Evolutionary conservation across 129 eudicot species (phyloP).

Genomic region (Logfia minima): DNA sequence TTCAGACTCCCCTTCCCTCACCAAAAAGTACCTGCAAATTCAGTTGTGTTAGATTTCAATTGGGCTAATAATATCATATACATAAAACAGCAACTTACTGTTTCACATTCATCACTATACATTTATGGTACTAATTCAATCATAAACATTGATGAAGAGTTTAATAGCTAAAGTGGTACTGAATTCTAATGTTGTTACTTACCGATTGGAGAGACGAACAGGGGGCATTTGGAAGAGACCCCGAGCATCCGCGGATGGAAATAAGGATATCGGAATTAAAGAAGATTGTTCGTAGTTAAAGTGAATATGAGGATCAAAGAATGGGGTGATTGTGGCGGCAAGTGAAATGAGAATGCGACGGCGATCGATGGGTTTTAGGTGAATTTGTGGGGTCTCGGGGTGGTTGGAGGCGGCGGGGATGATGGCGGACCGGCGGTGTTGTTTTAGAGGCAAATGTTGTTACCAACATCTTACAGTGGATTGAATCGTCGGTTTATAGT

Average conservation of each 20-base stretch:
- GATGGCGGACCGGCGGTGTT: constrained; percentile 37
- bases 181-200: background rate
- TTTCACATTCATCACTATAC: background rate
- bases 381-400: constrained; percentile 21
- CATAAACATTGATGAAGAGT: background rate
- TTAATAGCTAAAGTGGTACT: background rate
- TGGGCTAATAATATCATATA: background rate
- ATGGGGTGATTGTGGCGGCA: constrained; percentile 50
- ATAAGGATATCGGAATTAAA: constrained; percentile 1
- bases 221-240: constrained; percentile 99
- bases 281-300: constrained; percentile 7
- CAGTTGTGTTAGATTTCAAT: too few species aligned
- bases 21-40: constrained; percentile 71
- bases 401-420: constrained; percentile 29
- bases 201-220: constrained; percentile 79
- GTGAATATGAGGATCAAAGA: constrained; percentile 35
- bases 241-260: constrained; percentile 58
- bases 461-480: constrained; percentile 28
- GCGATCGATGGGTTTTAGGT: constrained; percentile 46
- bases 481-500: constrained; percentile 4
- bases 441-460: constrained; percentile 32
- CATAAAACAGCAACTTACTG: background rate
- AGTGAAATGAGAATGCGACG: constrained; percentile 64
- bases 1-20: constrained; percentile 97
- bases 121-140: background rate